Evolutionary conservation across 768 basidiomycete species (phyloP).

Genomic region (Tricholoma bakamatsutake): DNA sequence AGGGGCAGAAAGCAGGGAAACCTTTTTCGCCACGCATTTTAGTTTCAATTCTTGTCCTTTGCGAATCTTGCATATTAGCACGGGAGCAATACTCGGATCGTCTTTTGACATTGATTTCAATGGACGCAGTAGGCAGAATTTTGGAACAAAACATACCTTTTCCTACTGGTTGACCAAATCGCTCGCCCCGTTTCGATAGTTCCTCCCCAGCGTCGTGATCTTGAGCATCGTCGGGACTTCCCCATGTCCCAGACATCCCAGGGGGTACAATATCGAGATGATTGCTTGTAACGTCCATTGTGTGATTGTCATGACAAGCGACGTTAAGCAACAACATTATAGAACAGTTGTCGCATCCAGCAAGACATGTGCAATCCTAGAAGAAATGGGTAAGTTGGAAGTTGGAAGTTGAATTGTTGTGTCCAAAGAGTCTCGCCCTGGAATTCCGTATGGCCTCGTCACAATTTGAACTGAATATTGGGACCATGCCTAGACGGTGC

Average conservation of each 20-base stretch:
- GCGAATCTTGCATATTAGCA: slow-evolving; percentile 86
- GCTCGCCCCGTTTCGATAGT: slow-evolving; percentile 62
- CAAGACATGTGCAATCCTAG: slow-evolving; percentile 89
- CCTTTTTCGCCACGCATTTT: slow-evolving; percentile 90
- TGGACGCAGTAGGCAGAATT: slow-evolving; percentile 4
- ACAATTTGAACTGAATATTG: slow-evolving; percentile 81
- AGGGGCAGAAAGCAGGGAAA: slow-evolving; percentile 21
- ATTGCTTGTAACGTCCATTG: slow-evolving; percentile 83
- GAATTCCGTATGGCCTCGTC: slow-evolving; percentile 83
- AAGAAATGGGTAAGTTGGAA: neutral
- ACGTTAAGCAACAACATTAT: slow-evolving; percentile 78
- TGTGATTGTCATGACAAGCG: slow-evolving; percentile 61
- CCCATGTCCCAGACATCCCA: slow-evolving; percentile 17
- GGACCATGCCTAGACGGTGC: slow-evolving; percentile 92
- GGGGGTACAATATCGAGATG: slow-evolving; percentile 63
- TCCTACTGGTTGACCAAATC: slow-evolving; percentile 80
- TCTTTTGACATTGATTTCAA: slow-evolving; percentile 30
- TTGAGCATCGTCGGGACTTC: slow-evolving; percentile 24
- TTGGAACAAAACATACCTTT: slow-evolving; percentile 48
- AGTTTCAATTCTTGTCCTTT: slow-evolving; percentile 90
- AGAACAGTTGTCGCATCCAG: slow-evolving; percentile 82
- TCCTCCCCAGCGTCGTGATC: slow-evolving; percentile 54
- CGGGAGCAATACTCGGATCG: slow-evolving; percentile 56
- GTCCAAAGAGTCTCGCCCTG: slow-evolving; percentile 39
- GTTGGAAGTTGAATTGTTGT: neutral